Percentiles rank a stretch among this genome's conserved stretches.
phyloP scores from a whole-genome alignment of 257 asterid species.

The Solanum paucissectum region DNA sequence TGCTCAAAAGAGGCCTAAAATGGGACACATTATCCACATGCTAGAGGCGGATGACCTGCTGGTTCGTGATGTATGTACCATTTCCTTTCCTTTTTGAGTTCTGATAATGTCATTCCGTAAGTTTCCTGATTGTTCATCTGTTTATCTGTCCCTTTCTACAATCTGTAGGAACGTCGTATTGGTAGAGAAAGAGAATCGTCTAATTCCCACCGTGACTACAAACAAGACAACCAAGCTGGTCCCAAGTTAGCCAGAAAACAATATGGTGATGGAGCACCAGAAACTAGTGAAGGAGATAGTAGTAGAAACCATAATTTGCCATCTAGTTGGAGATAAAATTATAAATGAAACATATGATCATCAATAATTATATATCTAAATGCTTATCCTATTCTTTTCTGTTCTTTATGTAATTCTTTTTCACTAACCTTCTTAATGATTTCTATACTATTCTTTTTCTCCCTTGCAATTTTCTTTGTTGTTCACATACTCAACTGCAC shows the following conservation, averaged over 20 bases:
- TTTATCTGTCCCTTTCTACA: not conserved
- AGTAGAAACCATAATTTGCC: conserved; percentile 30
- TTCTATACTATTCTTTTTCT: not conserved
- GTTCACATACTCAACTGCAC: not conserved
- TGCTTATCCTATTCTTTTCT: conserved; percentile 2
- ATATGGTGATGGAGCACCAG: conserved; percentile 28
- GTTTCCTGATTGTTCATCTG: not conserved
- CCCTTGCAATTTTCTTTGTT: not conserved
- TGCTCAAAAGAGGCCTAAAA: conserved; percentile 88
- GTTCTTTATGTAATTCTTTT: conserved; percentile 8
- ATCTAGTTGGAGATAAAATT: conserved; percentile 28
- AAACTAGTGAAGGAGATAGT: conserved; percentile 37
- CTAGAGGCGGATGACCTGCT: conserved; percentile 78
- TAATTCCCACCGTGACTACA: conserved; percentile 25
- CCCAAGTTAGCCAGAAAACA: conserved; percentile 26
- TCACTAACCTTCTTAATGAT: not conserved
- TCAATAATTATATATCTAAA: conserved; percentile 5
- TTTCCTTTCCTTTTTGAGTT: not conserved
- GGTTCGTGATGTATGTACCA: conserved; percentile 49
- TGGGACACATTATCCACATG: conserved; percentile 91
- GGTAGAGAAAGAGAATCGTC: conserved; percentile 29
- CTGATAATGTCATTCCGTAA: not conserved
- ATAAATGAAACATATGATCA: not conserved
- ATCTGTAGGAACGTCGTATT: conserved; percentile 45
- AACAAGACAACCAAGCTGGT: conserved; percentile 21